Base-by-base conservation (phyloP, 768 basidiomycete genomes). In the Cystobasidium onofrii region DNA sequence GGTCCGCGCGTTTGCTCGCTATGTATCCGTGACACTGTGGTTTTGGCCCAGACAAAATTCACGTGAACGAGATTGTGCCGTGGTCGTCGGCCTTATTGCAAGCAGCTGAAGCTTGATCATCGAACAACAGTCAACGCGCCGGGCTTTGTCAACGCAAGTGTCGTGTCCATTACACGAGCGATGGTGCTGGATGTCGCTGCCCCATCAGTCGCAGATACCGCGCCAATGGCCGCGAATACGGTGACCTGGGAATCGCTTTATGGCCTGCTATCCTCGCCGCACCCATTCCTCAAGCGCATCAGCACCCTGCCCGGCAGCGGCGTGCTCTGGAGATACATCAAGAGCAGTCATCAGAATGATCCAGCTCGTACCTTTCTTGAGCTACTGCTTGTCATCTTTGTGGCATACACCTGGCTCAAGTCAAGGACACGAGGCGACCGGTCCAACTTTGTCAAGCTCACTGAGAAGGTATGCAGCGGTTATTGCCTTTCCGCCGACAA, bases 361-460 rank as follows among this genome's bases (percentile, higher is more conserved):
- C 96, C 96, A 0, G 91, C 90, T 36, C 85, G 96, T 67, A 92
- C 92, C 0, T 77, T 97, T 10, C 86, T 99, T 64, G 96, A 99
- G 82, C 81, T 97, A 25, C 87, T 95, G 63, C 86, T 99, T 41
- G 80, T 93, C 67, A 83, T 91, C 55, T 96, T 97, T 78, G 92
- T 91, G 25, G 85, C 98, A 66, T 84, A 91, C 71, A 97, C 95
- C 0, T 83, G 97, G n/a, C 80, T 96, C 52, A 92, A 94, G 82
- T 89, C 89, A 10, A 84, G 95, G 39, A 97, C 94, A 0, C 85
- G 92, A 44, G 89, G 90, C 60, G 93, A 96, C 77, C 86, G 87
- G 73, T 87, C 86, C 29, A 88, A 93, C 82, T 97, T 92, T 79
- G 91, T 98, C 72, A 85, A 91, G 78, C 90, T 98, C 76, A 87